Conservation (phyloP, 176 grass and related monocot genomes). For the Elaeis guineensis region DNA sequence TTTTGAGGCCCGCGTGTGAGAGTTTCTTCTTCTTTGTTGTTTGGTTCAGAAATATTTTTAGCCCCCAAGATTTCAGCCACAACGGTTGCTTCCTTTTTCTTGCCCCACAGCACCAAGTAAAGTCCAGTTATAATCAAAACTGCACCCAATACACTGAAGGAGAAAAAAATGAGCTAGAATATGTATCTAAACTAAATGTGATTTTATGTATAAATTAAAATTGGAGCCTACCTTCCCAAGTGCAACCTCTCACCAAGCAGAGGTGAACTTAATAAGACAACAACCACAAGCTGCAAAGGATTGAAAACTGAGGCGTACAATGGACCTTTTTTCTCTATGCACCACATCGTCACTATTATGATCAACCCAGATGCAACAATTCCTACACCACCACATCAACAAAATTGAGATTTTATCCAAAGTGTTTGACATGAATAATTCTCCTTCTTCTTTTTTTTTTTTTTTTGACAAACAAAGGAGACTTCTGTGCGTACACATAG, state of each 20-base stretch:
- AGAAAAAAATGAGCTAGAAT: not conserved
- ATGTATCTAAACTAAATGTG: too few relatives aligned
- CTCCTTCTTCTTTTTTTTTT: too few relatives aligned
- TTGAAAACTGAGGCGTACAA: constrained; percentile 51
- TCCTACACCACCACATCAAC: not conserved
- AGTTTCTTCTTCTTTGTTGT: too few relatives aligned
- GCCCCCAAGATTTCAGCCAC: not conserved
- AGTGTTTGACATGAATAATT: too few relatives aligned
- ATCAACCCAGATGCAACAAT: constrained; percentile 24
- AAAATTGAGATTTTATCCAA: not conserved
- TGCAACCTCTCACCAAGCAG: constrained; percentile 21
- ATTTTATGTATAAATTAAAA: not conserved
- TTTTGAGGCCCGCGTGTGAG: too few relatives aligned
- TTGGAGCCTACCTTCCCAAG: constrained; percentile 19
- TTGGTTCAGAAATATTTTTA: too few relatives aligned
- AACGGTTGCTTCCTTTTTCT: constrained; percentile 19
- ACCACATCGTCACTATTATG: constrained; percentile 47
- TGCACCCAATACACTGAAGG: constrained; percentile 30
- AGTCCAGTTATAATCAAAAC: constrained; percentile 31
- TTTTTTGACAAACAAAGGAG: too few relatives aligned
- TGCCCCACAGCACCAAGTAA: constrained; percentile 50
- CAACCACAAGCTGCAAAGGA: constrained; percentile 35
- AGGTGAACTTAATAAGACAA: constrained; percentile 21
- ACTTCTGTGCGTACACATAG: too few relatives aligned
- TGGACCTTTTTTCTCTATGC: constrained; percentile 39